Evolutionary conservation across 805 yeast species (phyloP), one percentile per base, ranked within the genome.

Genomic region (Barnettozyma pratensis): DNA sequence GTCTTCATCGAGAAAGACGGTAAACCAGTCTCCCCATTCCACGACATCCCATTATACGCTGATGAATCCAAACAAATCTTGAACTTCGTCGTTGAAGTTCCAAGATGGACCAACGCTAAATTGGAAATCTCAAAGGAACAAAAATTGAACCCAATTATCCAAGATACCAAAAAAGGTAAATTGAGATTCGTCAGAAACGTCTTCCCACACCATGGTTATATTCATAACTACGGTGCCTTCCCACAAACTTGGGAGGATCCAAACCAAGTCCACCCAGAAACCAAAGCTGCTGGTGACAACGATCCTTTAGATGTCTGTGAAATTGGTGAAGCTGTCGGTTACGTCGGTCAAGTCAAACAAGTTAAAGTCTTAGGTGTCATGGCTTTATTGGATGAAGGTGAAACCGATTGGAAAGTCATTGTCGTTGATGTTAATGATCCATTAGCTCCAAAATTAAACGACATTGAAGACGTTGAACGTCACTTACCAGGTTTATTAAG

Each of bases 201-300:
- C 70, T 92, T 92, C 88, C 99, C 99, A 46, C 96, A 87, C 77
- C 96, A 94, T 70, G 99, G 99, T 61, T 92, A 94, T 77, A 92
- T 92, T 60, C 96, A 90, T 76, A 94, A 94, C 77, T 92, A 92
- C 69, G 99, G 98, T 69, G 97, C 97, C 44, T 86, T 92, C 80
- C 98, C 98, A 57, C 97, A 92, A 70, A 55, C 63, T 35, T 60
- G 64, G 65, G 65, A 61, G 44, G 66, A 61, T 37, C 87, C 81
- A 68, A 80, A 71, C 61, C 76, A 59, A 66, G 67, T 69, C 65
- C 87, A 72, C 68, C 80, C 81, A 72, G 87, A 79, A 72, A 85
- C 79, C 61, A 81, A 70, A 67, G 81, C 72, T 62, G 80, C 72
- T 52, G 94, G 94, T 69, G 95, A 87, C 68, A 83, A 86, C 61